These are phyloP conservation scores for Neonectria sp. DNA, from an alignment of 2,329 filamentous ascomycete species.

Conservation along the genomic window DNA sequence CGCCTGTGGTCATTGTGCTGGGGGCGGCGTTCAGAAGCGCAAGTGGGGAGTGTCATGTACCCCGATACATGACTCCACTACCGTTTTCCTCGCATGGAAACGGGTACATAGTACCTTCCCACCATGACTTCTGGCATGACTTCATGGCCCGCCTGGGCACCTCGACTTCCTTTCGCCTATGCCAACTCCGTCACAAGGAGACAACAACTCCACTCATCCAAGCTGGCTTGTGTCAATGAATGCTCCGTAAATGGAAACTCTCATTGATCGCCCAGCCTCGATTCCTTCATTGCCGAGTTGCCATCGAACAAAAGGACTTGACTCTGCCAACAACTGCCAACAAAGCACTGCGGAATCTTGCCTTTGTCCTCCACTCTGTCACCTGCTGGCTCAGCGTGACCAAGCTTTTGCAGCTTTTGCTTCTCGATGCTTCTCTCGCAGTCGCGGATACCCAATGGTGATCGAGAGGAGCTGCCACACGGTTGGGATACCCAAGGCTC, in stretches of 20 bases:
- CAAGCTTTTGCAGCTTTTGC: slow-evolving; percentile 10
- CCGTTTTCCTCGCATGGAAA: background rate
- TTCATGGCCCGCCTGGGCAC: background rate
- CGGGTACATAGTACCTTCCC: background rate
- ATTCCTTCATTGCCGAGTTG: background rate
- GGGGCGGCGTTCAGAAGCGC: background rate
- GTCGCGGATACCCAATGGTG: slow-evolving; percentile 29
- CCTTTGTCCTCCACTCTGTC: slow-evolving; percentile 15
- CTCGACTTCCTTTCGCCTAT: slow-evolving; percentile 9
- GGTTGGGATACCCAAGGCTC: slow-evolving; percentile 39
- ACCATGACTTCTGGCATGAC: background rate
- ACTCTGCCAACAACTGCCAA: slow-evolving; percentile 12
- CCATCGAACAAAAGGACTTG: background rate
- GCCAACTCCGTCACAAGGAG: slow-evolving; percentile 7
- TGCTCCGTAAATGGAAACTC: slow-evolving; percentile 5
- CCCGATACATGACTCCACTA: background rate
- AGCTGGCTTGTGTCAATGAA: no score
- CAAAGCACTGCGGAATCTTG: slow-evolving; percentile 20
- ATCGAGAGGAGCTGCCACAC: background rate
- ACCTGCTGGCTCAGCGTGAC: slow-evolving; percentile 25
- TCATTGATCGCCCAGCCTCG: background rate
- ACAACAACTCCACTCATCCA: slow-evolving; percentile 1
- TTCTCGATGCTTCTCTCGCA: slow-evolving; percentile 34
- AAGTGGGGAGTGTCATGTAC: slow-evolving; percentile 18
- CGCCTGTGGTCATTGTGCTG: slow-evolving; percentile 15